Conservation (phyloP, 2,329 filamentous ascomycete species). For the Phaeophleospora eucalypticola region DNA sequence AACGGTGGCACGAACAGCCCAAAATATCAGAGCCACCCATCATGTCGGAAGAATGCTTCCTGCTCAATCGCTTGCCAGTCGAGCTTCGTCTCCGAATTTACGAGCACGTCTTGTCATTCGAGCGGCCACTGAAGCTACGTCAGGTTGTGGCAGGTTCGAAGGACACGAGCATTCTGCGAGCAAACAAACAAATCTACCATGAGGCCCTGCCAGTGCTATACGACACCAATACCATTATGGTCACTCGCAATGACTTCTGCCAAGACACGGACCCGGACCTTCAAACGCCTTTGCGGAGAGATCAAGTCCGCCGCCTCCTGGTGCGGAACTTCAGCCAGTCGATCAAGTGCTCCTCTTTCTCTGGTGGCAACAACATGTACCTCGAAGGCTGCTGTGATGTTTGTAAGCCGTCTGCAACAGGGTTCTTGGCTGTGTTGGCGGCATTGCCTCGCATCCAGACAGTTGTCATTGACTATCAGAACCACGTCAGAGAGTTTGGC, state of each 20-base stretch:
- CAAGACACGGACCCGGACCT: slow-evolving; percentile 11
- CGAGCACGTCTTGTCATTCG: slow-evolving; percentile 14
- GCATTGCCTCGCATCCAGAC: slow-evolving; percentile 11
- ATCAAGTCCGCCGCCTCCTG: slow-evolving; percentile 13
- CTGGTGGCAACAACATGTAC: slow-evolving; percentile 15
- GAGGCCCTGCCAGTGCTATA: slow-evolving; percentile 46
- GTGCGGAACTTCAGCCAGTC: slow-evolving; percentile 18
- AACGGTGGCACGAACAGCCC: no score
- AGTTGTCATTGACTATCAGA: slow-evolving; percentile 13
- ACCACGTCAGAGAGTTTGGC: slow-evolving; percentile 15
- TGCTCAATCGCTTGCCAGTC: slow-evolving; percentile 11
- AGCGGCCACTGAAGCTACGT: slow-evolving; percentile 19
- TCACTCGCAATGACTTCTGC: slow-evolving; percentile 19
- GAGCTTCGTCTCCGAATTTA: slow-evolving; percentile 16
- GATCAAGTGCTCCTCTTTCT: slow-evolving; percentile 19
- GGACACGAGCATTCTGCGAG: slow-evolving; percentile 30
- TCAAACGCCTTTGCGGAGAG: slow-evolving; percentile 16
- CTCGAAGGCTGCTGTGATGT: slow-evolving; percentile 18
- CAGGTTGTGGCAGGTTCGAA: slow-evolving; percentile 22
- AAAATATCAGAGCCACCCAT: no score
- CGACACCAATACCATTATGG: slow-evolving; percentile 41
- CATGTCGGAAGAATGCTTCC: slow-evolving; percentile 6
- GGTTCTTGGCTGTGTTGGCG: slow-evolving; percentile 13
- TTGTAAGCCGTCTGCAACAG: slow-evolving; percentile 14
- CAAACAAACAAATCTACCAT: slow-evolving; percentile 42